phyloP scores from a whole-genome alignment of 208 protist species.

The Leishmania martiniquensis region DNA sequence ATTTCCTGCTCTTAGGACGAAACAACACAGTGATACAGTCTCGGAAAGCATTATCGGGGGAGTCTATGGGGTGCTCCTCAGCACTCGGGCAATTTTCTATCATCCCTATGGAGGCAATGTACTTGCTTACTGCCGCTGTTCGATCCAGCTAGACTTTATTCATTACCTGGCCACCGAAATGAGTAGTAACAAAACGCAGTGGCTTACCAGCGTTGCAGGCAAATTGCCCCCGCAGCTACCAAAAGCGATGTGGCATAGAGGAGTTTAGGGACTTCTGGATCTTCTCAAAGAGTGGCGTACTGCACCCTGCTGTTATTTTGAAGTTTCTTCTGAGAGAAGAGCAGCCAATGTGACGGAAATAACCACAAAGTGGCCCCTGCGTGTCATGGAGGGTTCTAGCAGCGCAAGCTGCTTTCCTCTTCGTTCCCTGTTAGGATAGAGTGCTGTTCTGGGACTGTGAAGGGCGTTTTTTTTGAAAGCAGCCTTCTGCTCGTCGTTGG shows the following conservation, averaged over 20 bases:
- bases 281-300: background rate
- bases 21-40: background rate
- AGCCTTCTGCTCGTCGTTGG: background rate
- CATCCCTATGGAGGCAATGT: background rate
- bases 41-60: background rate
- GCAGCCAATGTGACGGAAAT: background rate
- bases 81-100: background rate
- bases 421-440: background rate
- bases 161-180: background rate
- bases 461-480: background rate
- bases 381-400: background rate
- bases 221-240: background rate
- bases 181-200: background rate
- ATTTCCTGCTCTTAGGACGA: background rate
- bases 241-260: background rate
- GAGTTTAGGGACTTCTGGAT: background rate
- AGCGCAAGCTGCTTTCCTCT: background rate
- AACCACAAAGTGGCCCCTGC: background rate
- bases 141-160: background rate
- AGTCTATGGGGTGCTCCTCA: background rate
- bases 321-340: background rate
- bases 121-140: background rate
- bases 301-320: background rate
- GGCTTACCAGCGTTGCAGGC: background rate
- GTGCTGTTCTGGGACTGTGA: too few species aligned